phyloP scores from a whole-genome alignment of 2,329 filamentous ascomycete genomes.

The Aspergillus fijiensis region DNA sequence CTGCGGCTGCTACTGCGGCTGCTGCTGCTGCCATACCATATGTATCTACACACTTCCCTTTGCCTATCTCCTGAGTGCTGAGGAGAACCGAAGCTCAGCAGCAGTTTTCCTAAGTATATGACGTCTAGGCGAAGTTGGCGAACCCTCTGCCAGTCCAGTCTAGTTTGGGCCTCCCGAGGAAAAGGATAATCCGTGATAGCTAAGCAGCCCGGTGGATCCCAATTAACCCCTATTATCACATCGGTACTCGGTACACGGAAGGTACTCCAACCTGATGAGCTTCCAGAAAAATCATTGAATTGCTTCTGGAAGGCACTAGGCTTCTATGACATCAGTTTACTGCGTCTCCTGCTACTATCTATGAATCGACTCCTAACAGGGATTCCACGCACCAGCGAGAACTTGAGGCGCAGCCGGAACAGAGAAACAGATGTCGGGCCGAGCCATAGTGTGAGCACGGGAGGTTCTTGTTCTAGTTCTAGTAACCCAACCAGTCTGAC shows the following conservation, averaged over 20 bases:
- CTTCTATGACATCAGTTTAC: not conserved
- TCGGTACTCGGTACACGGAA: not conserved
- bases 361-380: not conserved
- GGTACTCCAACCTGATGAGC: not conserved
- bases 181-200: not conserved
- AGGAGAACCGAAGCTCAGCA: not conserved
- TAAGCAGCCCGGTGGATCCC: not conserved
- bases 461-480: not conserved
- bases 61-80: no score
- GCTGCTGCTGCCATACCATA: no score
- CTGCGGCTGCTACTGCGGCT: no score
- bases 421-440: constrained; percentile 15
- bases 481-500: not conserved
- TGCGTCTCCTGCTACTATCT: not conserved
- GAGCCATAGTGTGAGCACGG: constrained; percentile 15
- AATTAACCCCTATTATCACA: not conserved
- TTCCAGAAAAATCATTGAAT: not conserved
- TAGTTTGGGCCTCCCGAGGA: not conserved
- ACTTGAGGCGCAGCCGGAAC: not conserved
- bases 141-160: not conserved
- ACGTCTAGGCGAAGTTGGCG: not conserved
- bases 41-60: no score
- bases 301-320: not conserved
- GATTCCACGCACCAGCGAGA: not conserved
- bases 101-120: not conserved